A percentile compares a stretch with the other conserved stretches of the same genome.
Evolutionary conservation across 352 stramenopile genomes (phyloP).

Genomic region (Globisporangium nunn): DNA sequence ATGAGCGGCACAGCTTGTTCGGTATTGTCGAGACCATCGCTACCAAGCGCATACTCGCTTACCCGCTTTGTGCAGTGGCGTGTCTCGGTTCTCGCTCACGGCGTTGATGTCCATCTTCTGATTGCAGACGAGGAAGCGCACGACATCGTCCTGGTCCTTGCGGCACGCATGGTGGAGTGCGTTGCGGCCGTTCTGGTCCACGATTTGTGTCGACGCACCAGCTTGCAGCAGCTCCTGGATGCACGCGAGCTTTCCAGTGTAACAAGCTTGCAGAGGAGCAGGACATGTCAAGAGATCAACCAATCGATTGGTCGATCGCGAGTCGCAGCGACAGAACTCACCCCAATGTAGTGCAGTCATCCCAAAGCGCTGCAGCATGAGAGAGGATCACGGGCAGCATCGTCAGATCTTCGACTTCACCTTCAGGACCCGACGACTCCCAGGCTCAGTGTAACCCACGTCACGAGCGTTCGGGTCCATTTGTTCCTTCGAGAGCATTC

Average conservation of each 20-base stretch:
- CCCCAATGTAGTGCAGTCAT: slow-evolving; percentile 80
- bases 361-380: slow-evolving; percentile 45
- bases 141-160: slow-evolving; percentile 62
- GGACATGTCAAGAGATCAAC: not conserved
- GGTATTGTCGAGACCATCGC: not conserved
- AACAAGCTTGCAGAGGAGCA: slow-evolving; percentile 30
- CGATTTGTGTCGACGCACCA: slow-evolving; percentile 26
- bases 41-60: not conserved
- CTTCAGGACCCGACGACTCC: not conserved
- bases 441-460: slow-evolving; percentile 20
- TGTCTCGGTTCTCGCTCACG: slow-evolving; percentile 62
- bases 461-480: slow-evolving; percentile 50
- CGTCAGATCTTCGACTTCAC: not conserved
- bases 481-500: slow-evolving; percentile 41
- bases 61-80: slow-evolving; percentile 78
- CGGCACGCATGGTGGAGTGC: slow-evolving; percentile 71
- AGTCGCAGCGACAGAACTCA: slow-evolving; percentile 10
- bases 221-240: slow-evolving; percentile 49
- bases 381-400: not conserved
- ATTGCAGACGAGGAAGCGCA: slow-evolving; percentile 39
- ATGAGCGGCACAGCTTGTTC: not conserved
- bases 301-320: not conserved
- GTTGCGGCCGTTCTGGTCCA: slow-evolving; percentile 55
- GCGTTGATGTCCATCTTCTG: slow-evolving; percentile 53
- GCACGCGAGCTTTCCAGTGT: slow-evolving; percentile 44